Conservation (phyloP, 2,329 filamentous ascomycete species). For the Diaporthe capsici region DNA sequence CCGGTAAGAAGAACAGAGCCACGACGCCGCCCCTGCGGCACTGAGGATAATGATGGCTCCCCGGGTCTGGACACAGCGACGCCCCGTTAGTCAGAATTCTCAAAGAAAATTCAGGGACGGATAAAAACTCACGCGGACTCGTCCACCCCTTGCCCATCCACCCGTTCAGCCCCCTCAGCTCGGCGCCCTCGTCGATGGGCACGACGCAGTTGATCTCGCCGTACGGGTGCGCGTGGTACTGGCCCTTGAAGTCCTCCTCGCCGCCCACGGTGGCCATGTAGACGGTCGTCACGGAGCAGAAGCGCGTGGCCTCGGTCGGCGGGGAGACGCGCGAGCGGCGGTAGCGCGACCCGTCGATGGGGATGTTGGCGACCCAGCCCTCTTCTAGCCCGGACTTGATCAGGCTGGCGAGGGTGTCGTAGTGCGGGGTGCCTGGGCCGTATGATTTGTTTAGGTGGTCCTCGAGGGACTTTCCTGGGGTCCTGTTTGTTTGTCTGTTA, state of each 20-base stretch:
- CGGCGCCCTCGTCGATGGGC: constrained; percentile 62
- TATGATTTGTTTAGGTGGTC: constrained; percentile 58
- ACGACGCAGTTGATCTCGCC: constrained; percentile 70
- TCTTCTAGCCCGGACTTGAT: constrained; percentile 57
- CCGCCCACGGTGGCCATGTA: constrained; percentile 63
- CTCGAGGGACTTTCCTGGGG: constrained; percentile 62
- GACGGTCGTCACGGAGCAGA: constrained; percentile 69
- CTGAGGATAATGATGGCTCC: constrained; percentile 70
- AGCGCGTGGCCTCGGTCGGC: constrained; percentile 62
- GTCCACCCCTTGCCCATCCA: constrained; percentile 72
- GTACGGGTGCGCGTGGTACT: constrained; percentile 68
- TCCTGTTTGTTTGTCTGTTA: constrained; percentile 50
- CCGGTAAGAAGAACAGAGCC: constrained; percentile 68
- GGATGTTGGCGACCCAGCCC: constrained; percentile 60
- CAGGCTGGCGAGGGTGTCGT: constrained; percentile 57
- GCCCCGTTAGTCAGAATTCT: neutral
- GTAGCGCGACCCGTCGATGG: constrained; percentile 61
- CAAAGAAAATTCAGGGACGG: neutral
- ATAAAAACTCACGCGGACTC: constrained; percentile 54
- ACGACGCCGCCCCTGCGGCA: constrained; percentile 64
- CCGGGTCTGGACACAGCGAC: constrained; percentile 49
- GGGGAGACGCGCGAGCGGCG: constrained; percentile 61
- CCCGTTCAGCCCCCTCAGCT: constrained; percentile 68
- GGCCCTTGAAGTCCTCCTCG: constrained; percentile 62
- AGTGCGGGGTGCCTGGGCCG: constrained; percentile 58